A percentile compares a stretch with the other conserved stretches of the same genome.
These are phyloP conservation scores for Mortierella sp. DNA, from an alignment of 371 early-diverging fungal species.

Conservation along the genomic window DNA sequence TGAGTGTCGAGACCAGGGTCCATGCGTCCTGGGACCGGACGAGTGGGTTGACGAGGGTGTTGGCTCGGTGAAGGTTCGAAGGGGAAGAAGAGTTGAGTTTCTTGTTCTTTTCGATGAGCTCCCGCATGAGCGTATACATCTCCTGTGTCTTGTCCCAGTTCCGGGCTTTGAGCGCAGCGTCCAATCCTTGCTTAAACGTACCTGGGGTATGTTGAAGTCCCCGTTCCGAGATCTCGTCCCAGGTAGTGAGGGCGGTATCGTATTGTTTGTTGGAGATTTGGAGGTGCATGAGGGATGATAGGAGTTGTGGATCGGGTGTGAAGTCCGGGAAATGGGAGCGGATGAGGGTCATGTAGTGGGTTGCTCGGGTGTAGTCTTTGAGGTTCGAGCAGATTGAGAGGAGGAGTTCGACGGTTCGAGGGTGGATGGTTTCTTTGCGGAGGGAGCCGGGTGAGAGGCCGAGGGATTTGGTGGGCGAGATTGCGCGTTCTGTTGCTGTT, in stretches of 20 bases:
- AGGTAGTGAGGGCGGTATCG: conserved; percentile 30
- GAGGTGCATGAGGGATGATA: conserved; percentile 34
- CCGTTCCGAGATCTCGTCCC: conserved; percentile 31
- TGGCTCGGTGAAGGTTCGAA: not conserved
- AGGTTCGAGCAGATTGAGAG: conserved; percentile 38
- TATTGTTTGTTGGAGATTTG: conserved; percentile 41
- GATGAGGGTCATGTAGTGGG: conserved; percentile 31
- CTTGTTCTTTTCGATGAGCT: conserved; percentile 21
- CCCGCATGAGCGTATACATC: conserved; percentile 32
- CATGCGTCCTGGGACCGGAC: conserved; percentile 37
- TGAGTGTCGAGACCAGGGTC: conserved; percentile 30
- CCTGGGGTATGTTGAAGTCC: conserved; percentile 34
- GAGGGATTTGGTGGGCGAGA: conserved; percentile 31
- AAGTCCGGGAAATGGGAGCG: conserved; percentile 33
- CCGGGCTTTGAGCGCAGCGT: conserved; percentile 28
- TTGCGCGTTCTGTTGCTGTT: conserved; percentile 22
- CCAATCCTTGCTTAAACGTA: conserved; percentile 46
- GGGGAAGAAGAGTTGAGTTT: not conserved
- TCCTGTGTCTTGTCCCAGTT: conserved; percentile 49
- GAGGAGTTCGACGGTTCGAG: conserved; percentile 43
- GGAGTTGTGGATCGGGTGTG: conserved; percentile 39
- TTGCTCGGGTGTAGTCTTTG: conserved; percentile 27
- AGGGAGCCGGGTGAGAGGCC: conserved; percentile 29
- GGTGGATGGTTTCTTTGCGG: conserved; percentile 26
- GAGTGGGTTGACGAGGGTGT: conserved; percentile 19